Conservation (phyloP, 2,329 filamentous ascomycete genomes). For the Fusarium praegraminearum region DNA sequence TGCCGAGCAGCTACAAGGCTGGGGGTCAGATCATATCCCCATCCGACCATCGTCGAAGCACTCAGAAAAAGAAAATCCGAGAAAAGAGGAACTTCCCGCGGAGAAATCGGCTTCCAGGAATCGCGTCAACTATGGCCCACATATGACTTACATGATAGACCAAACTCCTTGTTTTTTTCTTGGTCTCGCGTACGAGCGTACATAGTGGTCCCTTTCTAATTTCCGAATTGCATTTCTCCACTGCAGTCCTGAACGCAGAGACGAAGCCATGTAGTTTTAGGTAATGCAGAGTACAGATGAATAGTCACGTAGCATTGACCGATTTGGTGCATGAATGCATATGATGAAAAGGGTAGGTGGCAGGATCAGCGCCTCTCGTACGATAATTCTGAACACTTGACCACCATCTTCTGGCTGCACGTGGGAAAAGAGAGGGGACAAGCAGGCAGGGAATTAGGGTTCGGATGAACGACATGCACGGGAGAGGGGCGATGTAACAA, state of each 20-base stretch:
- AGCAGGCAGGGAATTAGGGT: conserved; percentile 8
- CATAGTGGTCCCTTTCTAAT: conserved; percentile 38
- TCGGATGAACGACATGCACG: conserved; percentile 27
- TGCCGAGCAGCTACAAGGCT: background rate
- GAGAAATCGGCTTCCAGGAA: conserved; percentile 32
- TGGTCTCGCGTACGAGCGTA: background rate
- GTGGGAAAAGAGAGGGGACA: conserved; percentile 23
- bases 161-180: conserved; percentile 6
- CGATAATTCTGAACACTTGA: conserved; percentile 21
- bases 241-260: background rate
- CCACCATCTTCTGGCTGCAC: conserved; percentile 15
- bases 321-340: background rate
- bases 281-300: background rate
- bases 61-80: background rate
- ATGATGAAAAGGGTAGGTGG: conserved; percentile 2
- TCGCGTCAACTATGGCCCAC: background rate
- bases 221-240: conserved; percentile 28
- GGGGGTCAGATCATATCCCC: conserved; percentile 2
- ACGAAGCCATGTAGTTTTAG: background rate
- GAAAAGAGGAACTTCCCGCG: conserved; percentile 8
- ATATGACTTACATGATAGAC: background rate
- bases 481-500: conserved; percentile 5
- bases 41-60: conserved; percentile 8
- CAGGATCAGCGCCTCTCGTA: conserved; percentile 21
- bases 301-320: background rate